Conservation (phyloP, 176 grass and related monocot species). For the Saccharum spontaneum region DNA sequence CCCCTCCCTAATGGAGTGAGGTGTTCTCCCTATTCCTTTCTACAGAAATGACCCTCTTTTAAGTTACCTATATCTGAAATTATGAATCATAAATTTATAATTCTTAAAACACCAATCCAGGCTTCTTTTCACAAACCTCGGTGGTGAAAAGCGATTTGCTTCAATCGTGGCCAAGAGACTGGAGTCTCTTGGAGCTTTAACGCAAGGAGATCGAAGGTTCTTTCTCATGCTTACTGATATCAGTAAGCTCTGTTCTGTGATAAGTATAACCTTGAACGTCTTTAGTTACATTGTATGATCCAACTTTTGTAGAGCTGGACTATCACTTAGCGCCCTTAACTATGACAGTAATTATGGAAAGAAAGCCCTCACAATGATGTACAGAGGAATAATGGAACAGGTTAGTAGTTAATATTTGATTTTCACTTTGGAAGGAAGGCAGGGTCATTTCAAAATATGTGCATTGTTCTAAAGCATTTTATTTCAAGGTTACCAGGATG, state of each 20-base stretch:
- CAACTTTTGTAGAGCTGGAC: slow-evolving; percentile 67
- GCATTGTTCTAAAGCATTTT: slow-evolving; percentile 30
- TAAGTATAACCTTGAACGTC: slow-evolving; percentile 11
- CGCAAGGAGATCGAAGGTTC: slow-evolving; percentile 96
- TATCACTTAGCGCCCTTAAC: slow-evolving; percentile 78
- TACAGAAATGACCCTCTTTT: not conserved
- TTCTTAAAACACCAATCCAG: slow-evolving; percentile 37
- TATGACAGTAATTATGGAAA: slow-evolving; percentile 92
- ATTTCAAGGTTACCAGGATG: slow-evolving; percentile 56
- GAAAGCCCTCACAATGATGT: slow-evolving; percentile 77
- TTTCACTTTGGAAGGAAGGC: not conserved
- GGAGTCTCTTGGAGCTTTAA: slow-evolving; percentile 98
- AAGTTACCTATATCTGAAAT: slow-evolving; percentile 10
- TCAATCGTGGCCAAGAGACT: slow-evolving; percentile 94
- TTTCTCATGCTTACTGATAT: slow-evolving; percentile 6
- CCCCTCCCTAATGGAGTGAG: too few relatives aligned
- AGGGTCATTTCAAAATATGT: not conserved
- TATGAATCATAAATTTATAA: slow-evolving; percentile 21
- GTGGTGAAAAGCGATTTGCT: slow-evolving; percentile 96
- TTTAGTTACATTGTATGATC: slow-evolving; percentile 13
- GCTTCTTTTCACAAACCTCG: slow-evolving; percentile 96
- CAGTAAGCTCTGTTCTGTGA: not conserved
- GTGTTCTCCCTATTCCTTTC: too few relatives aligned
- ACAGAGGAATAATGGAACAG: slow-evolving; percentile 96
- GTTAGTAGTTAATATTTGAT: slow-evolving; percentile 33